Evolutionary conservation across 73 alveolate species (phyloP), one percentile per base, ranked within the genome.

Genomic region (Paramecium sonneborni): DNA sequence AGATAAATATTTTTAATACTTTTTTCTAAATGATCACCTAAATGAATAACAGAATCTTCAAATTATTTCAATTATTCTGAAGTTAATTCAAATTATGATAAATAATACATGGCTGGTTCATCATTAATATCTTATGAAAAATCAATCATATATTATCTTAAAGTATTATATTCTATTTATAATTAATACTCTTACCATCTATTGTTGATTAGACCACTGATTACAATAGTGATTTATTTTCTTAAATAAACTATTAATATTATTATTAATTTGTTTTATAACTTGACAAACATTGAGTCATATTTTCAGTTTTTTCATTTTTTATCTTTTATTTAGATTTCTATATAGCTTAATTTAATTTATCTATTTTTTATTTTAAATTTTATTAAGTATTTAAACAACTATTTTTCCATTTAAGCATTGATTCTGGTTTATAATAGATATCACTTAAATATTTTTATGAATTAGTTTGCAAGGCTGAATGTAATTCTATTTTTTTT

Each of bases 11-110:
- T 18, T 37, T 12, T 14, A 6, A 43, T 44, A 79, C 69, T 26
- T 79, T 79, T 79, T 79, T 79, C 90, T 23, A 41, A 44, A 79
- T 79, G 90, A 23, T 79, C 76, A 7, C 72, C 90, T 3, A 79
- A n/a, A 79, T 39, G 72, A 10, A 15, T 21, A 8, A 41, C 69
- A 6, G 90, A 21, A 46, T 79, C 72, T 10, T 79, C 90, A 79
- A 79, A 79, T 30, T 32, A 39, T 44, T 79, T 38, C 14, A 79
- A 20, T 43, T 79, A 21, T 20, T 79, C 90, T 39, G 14, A 21
- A 15, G 62, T 12, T 43, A 79, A 30, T 39, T 79, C 90, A 46
- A 79, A 79, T 23, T 79, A 43, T 10, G 90, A 79, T 21, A 79
- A 38, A 79, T 79, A 79, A 44, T 39, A 39, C 41, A 79, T 39